These are phyloP conservation scores for Pluteus cervinus DNA, from an alignment of 768 basidiomycete species.

Conservation along the genomic window DNA sequence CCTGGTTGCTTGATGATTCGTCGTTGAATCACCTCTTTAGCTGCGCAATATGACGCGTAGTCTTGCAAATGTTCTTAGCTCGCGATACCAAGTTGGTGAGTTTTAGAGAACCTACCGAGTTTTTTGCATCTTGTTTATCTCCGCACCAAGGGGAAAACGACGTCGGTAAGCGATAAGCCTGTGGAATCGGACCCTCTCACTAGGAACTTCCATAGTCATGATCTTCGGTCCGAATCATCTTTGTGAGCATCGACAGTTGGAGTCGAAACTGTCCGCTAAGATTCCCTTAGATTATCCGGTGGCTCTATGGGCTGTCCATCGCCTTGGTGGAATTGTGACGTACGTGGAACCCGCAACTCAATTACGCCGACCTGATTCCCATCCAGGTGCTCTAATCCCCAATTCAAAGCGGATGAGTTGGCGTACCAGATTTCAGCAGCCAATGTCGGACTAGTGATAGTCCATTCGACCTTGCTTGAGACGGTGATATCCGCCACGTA, in stretches of 20 bases:
- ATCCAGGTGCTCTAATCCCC: constrained; percentile 47
- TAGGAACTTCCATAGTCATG: constrained; percentile 30
- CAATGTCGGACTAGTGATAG: constrained; percentile 36
- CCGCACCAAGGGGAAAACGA: constrained; percentile 35
- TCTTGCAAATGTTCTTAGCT: neutral
- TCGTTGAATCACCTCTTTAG: constrained; percentile 4
- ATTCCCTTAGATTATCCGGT: constrained; percentile 37
- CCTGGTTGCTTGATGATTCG: no score
- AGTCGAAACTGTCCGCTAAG: neutral
- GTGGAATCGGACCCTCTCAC: neutral
- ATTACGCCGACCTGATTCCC: constrained; percentile 6
- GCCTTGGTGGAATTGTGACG: constrained; percentile 48
- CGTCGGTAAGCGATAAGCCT: constrained; percentile 34
- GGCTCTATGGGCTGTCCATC: constrained; percentile 44
- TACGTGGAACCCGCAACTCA: constrained; percentile 15
- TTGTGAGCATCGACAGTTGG: constrained; percentile 34
- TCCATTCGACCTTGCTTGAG: constrained; percentile 32
- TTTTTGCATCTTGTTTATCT: no score
- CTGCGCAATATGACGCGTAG: constrained; percentile 15
- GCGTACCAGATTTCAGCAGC: constrained; percentile 41
- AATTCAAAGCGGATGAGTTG: constrained; percentile 47
- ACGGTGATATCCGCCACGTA: constrained; percentile 31
- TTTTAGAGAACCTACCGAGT: no score
- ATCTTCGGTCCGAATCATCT: constrained; percentile 50
- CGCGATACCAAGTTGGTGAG: constrained; percentile 1